Evolutionary conservation across 2,329 filamentous ascomycete genomes (phyloP).

Genomic region (Colletotrichum paranaense): DNA sequence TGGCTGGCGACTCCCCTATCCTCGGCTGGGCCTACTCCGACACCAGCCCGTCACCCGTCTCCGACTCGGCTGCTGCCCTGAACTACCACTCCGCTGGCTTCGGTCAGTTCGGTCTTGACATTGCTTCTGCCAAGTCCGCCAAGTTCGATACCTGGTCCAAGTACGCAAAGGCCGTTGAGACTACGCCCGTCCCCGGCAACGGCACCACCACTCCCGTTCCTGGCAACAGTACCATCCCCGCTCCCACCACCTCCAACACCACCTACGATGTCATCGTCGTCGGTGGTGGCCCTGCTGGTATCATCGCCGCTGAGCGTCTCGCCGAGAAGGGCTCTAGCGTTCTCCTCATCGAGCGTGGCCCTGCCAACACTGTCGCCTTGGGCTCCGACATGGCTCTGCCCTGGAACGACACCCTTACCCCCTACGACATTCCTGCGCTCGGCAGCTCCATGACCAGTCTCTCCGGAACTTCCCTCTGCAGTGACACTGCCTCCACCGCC

Average conservation of each 20-base stretch:
- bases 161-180: conserved; percentile 23
- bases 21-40: conserved; percentile 54
- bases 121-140: conserved; percentile 47
- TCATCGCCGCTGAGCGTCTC: conserved; percentile 49
- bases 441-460: conserved; percentile 39
- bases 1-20: conserved; percentile 42
- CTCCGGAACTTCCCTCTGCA: conserved; percentile 44
- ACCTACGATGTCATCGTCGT: conserved; percentile 54
- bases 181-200: conserved; percentile 17
- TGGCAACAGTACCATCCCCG: conserved; percentile 40
- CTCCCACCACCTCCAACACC: conserved; percentile 41
- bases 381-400: conserved; percentile 44
- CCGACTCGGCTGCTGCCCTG: conserved; percentile 46
- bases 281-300: conserved; percentile 49
- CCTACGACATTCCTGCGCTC: conserved; percentile 45
- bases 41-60: conserved; percentile 44
- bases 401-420: conserved; percentile 47
- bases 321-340: conserved; percentile 50
- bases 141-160: conserved; percentile 37
- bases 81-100: conserved; percentile 54
- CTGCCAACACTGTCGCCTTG: conserved; percentile 45
- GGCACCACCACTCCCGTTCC: conserved; percentile 32
- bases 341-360: conserved; percentile 51
- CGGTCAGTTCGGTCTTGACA: conserved; percentile 47
- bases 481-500: conserved; percentile 47